These are phyloP conservation scores for Exophiala spinifera DNA, from an alignment of 2,329 filamentous ascomycete species.

Conservation along the genomic window DNA sequence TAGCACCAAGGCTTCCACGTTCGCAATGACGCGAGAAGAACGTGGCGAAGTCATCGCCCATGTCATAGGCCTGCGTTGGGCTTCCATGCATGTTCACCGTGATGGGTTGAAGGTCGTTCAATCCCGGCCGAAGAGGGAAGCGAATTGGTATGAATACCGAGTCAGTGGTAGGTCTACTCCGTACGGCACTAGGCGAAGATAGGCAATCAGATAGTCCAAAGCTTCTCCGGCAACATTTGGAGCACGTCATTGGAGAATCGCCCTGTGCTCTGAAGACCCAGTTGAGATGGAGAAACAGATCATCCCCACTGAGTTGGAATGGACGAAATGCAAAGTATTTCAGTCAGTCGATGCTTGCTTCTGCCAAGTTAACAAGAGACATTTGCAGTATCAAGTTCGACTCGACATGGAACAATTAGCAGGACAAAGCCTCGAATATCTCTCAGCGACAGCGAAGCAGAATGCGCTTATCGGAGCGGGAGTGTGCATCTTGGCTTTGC, in stretches of 20 bases:
- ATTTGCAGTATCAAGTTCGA: not conserved
- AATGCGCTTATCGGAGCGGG: not conserved
- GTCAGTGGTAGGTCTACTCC: no score
- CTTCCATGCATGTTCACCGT: constrained; percentile 5
- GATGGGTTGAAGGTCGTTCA: not conserved
- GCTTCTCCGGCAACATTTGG: not conserved
- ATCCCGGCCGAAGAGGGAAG: constrained; percentile 4
- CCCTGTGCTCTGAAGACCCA: no score
- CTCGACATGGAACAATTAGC: not conserved
- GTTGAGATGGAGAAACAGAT: not conserved
- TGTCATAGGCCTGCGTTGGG: constrained; percentile 8
- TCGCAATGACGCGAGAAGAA: constrained; percentile 1
- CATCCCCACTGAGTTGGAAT: no score
- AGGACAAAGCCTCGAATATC: no score
- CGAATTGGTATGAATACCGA: no score
- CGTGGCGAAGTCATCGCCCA: constrained; percentile 2
- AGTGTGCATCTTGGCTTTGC: not conserved
- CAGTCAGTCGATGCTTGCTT: no score
- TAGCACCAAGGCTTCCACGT: no score
- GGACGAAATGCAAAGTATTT: no score
- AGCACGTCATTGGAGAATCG: not conserved
- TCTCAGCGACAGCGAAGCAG: not conserved
- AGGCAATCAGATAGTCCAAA: not conserved
- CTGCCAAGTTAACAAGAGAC: not conserved
- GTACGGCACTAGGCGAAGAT: not conserved